Evolutionary conservation across 441 rosid species (phyloP), one percentile per base, ranked within the genome.

Genomic region (Adansonia madagascariensis): DNA sequence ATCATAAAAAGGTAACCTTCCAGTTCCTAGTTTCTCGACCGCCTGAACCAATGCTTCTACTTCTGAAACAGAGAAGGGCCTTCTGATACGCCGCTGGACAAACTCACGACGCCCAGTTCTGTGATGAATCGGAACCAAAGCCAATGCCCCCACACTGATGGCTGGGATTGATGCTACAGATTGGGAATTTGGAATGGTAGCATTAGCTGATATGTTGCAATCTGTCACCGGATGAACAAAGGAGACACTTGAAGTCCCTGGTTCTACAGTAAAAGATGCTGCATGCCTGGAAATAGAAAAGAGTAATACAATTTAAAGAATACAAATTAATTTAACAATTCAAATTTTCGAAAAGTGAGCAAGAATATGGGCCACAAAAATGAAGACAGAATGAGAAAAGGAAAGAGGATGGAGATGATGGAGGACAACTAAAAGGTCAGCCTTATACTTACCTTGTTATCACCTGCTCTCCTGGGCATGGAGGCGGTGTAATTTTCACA

Each of bases 21-120:
- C 91, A 7, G 91, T 94, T 83, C 97, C 98, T 53, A 92, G 90
- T 75, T 84, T 85, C 86, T 94, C 97, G 63, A 94, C 93, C 10
- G 91, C 90, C 20, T 86, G 86, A 73, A 91, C 91, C 67, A 92
- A 83, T 63, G 93, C 91, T 86, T 91, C 94, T 74, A 92, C 91
- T 88, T 94, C 94, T 62, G 91, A 67, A 68, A 90, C 93, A 24
- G 92, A 85, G 81, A 92, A 94, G 5, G 97, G 97, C 79, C 97
- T 84, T 78, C 98, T 85, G 35, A 87, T 86, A 78, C 93, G 88
- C 65, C 90, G 87, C 82, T 88, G 91, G 77, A 81, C 90, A 83
- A 86, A 56, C 77, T 92, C 90, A 41, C 84, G 75, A 72, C 73
- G 84, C 59, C 81, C 79, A 15, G 87, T 59, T 80, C 86, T 88